Conservation (phyloP, 768 basidiomycete species). For the Amanita molliuscula region DNA sequence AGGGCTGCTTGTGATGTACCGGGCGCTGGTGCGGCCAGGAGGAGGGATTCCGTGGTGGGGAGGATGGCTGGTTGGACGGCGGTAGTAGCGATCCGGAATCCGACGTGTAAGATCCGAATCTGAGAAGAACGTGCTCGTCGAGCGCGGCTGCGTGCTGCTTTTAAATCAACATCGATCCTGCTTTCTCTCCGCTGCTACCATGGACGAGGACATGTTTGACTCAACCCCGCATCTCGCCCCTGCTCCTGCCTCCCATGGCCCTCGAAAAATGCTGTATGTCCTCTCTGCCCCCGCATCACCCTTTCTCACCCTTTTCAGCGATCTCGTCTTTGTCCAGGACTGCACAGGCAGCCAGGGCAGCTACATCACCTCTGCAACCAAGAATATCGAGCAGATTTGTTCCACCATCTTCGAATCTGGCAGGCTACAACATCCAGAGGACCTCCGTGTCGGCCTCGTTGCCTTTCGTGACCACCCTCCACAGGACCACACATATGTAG, state of each 20-base stretch:
- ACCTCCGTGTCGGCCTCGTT: slow-evolving; percentile 84
- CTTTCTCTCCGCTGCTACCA: slow-evolving; percentile 16
- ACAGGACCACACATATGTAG: slow-evolving; percentile 92
- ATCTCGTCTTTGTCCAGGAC: slow-evolving; percentile 92
- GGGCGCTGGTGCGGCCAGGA: slow-evolving; percentile 58
- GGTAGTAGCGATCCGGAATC: slow-evolving; percentile 28
- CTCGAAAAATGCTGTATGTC: slow-evolving; percentile 70
- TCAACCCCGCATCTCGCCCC: slow-evolving; percentile 13
- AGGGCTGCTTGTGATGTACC: slow-evolving; percentile 59
- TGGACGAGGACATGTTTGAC: slow-evolving; percentile 75
- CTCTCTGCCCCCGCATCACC: background rate
- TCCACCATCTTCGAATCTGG: slow-evolving; percentile 92
- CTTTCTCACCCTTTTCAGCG: slow-evolving; percentile 31
- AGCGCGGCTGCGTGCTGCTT: slow-evolving; percentile 1
- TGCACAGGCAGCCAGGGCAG: slow-evolving; percentile 89
- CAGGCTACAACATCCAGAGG: slow-evolving; percentile 76
- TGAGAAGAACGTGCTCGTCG: slow-evolving; percentile 19
- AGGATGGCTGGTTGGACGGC: slow-evolving; percentile 55
- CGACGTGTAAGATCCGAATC: slow-evolving; percentile 39
- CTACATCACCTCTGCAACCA: slow-evolving; percentile 89
- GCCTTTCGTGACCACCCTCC: slow-evolving; percentile 97
- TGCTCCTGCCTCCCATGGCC: slow-evolving; percentile 16
- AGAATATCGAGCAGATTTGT: slow-evolving; percentile 94
- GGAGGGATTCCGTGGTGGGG: slow-evolving; percentile 54
- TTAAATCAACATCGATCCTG: background rate